Percentiles rank a stretch among this genome's conserved stretches.
Evolutionary conservation across 805 yeast species (phyloP).

Genomic region (Grigorovia transvaalensis): DNA sequence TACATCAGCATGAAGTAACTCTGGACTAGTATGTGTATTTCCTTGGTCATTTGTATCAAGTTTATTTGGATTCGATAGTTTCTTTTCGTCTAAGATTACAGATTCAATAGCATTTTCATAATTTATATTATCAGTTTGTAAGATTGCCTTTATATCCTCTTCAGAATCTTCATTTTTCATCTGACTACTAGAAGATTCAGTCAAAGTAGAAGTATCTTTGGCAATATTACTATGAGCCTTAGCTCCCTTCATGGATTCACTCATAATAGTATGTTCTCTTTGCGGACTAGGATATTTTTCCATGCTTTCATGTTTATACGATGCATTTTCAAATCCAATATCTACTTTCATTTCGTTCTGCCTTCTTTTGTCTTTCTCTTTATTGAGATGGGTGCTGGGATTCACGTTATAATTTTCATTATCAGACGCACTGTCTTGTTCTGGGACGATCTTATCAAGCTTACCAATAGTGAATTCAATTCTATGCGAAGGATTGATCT

Average conservation of each 20-base stretch:
- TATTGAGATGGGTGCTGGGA: not conserved
- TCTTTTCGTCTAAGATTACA: not conserved
- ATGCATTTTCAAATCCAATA: not conserved
- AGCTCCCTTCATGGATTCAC: not conserved
- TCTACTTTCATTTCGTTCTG: not conserved
- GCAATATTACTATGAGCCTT: not conserved
- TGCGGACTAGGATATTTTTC: not conserved
- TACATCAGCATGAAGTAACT: too few relatives aligned
- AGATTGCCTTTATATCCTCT: not conserved
- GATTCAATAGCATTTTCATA: not conserved
- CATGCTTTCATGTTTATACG: not conserved
- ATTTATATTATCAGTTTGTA: not conserved
- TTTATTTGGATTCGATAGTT: not conserved
- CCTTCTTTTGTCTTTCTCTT: not conserved
- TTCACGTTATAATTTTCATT: not conserved
- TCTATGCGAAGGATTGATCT: not conserved
- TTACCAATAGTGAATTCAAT: slow-evolving; percentile 4
- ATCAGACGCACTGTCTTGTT: not conserved
- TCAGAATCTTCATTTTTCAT: not conserved
- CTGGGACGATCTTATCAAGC: not conserved
- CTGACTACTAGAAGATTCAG: not conserved
- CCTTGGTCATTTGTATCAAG: not conserved
- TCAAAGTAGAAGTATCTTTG: not conserved
- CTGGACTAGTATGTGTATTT: too few relatives aligned
- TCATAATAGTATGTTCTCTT: not conserved